Conservation (phyloP, 2,329 filamentous ascomycete species). For the Ascocoryne sarcoides region DNA sequence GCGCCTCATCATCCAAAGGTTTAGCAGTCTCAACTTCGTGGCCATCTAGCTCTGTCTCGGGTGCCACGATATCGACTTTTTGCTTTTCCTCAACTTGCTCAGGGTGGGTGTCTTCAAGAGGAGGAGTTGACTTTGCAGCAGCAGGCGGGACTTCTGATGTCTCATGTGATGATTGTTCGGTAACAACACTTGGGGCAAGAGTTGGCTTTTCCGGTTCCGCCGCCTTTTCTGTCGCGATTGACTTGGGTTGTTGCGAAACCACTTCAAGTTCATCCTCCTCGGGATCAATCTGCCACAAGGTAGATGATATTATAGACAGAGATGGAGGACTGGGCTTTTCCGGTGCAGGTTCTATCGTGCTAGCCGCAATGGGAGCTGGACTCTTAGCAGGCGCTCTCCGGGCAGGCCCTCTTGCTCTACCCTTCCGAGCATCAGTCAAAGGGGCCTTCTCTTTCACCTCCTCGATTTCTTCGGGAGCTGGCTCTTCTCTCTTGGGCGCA, state of each 20-base stretch:
- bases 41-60: background rate
- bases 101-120: conserved; percentile 9
- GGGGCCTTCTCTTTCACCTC: conserved; percentile 64
- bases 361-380: conserved; percentile 14
- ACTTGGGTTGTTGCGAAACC: conserved; percentile 7
- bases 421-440: conserved; percentile 82
- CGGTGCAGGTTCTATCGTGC: too few species aligned
- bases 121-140: conserved; percentile 8
- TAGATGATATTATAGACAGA: conserved; percentile 28
- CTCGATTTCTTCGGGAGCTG: conserved; percentile 43
- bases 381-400: conserved; percentile 56
- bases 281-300: conserved; percentile 35
- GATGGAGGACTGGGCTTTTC: conserved; percentile 11
- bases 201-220: conserved; percentile 6
- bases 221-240: conserved; percentile 11
- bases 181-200: background rate
- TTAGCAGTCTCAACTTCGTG: conserved; percentile 9
- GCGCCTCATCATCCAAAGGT: conserved; percentile 9
- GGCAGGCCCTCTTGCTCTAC: conserved; percentile 79
- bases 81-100: conserved; percentile 12
- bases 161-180: conserved; percentile 18
- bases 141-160: conserved; percentile 11
- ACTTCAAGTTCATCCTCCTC: conserved; percentile 32
- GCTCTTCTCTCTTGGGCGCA: conserved; percentile 65
- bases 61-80: conserved; percentile 6